phyloP scores from a whole-genome alignment of 768 basidiomycete species.

The Gymnopilus dilepis region DNA sequence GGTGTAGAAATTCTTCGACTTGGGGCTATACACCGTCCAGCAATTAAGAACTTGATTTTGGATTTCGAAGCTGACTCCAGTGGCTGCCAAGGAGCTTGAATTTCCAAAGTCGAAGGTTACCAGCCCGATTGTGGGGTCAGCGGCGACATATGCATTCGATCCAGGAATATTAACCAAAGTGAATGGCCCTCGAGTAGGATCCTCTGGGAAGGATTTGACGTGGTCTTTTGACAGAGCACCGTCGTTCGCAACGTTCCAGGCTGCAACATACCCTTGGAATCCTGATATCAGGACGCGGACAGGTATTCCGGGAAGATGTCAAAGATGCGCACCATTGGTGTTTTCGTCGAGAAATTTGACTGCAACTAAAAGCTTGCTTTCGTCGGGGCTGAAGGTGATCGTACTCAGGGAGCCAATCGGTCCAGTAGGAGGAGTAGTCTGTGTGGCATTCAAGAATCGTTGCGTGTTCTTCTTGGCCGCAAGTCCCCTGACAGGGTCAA shows the following conservation, averaged over 20 bases:
- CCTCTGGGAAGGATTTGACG: conserved; percentile 3
- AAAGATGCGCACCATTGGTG: background rate
- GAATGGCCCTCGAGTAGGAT: background rate
- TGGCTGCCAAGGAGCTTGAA: background rate
- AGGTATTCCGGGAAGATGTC: background rate
- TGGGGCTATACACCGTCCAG: background rate
- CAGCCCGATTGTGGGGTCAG: background rate
- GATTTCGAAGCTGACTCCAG: background rate
- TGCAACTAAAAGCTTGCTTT: conserved; percentile 47
- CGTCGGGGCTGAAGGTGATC: conserved; percentile 51
- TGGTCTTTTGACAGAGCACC: conserved; percentile 3
- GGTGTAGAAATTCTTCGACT: conserved; percentile 1
- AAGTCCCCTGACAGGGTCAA: conserved; percentile 47
- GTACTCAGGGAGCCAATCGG: conserved; percentile 52
- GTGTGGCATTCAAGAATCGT: conserved; percentile 50
- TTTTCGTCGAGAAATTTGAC: conserved; percentile 23
- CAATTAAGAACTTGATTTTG: background rate
- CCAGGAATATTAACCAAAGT: conserved; percentile 7
- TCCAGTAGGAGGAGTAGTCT: conserved; percentile 56
- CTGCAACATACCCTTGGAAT: background rate
- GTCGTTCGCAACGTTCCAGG: background rate
- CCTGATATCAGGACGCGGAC: background rate
- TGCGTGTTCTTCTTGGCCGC: conserved; percentile 44
- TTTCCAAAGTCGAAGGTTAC: background rate
- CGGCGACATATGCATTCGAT: background rate